These are phyloP conservation scores for Aegilops umbellulata DNA, from an alignment of 176 grass and related monocot genomes.

Conservation along the genomic window DNA sequence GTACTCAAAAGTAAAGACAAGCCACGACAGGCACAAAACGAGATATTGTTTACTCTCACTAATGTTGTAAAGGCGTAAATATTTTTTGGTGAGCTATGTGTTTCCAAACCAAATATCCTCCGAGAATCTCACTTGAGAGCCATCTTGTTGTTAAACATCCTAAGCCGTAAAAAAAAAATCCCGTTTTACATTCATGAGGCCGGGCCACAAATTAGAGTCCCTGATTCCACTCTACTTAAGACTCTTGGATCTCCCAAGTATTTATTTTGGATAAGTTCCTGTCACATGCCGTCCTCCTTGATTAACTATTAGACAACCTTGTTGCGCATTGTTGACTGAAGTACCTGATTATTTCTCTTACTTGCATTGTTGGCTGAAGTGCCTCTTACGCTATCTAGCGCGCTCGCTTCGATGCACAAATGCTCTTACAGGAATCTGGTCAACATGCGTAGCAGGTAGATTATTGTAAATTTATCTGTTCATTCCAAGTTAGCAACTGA, in stretches of 20 bases:
- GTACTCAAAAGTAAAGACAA: too few species aligned
- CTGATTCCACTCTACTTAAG: background rate
- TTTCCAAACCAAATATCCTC: too few species aligned
- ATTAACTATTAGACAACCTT: background rate
- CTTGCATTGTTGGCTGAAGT: conserved; percentile 41
- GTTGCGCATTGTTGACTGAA: background rate
- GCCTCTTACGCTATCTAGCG: conserved; percentile 69
- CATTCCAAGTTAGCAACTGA: background rate
- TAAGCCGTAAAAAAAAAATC: too few species aligned
- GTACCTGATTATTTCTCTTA: conserved; percentile 11
- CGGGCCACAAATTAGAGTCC: too few species aligned
- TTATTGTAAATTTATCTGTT: background rate
- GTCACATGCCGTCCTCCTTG: background rate
- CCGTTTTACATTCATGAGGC: too few species aligned
- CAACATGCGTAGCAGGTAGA: conserved; percentile 46
- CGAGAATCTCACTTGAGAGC: too few species aligned
- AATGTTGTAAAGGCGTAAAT: too few species aligned
- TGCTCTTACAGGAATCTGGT: conserved; percentile 38
- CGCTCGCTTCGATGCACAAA: conserved; percentile 28
- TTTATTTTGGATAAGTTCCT: background rate
- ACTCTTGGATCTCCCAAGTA: background rate
- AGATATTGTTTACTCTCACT: too few species aligned
- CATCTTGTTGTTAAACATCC: too few species aligned
- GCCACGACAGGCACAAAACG: too few species aligned
- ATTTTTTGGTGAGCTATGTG: too few species aligned